Conservation (phyloP, 805 yeast species). For the Candida odintsovae region DNA sequence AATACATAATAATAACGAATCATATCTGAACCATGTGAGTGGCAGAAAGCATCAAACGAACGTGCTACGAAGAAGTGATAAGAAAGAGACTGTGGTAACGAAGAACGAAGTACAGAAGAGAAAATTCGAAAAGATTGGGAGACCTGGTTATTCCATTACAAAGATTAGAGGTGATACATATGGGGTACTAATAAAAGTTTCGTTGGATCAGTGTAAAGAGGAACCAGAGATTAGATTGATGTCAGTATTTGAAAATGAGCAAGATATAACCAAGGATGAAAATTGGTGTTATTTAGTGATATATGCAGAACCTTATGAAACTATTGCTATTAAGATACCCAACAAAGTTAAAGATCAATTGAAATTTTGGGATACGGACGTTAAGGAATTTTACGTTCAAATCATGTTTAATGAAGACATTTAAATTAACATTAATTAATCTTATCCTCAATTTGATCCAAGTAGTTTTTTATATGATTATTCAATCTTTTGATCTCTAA, state of each 20-base stretch:
- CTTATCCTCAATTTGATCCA: background rate
- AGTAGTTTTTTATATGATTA: conserved; percentile 16
- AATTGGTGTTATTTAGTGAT: conserved; percentile 66
- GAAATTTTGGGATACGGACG: conserved; percentile 62
- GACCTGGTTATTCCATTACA: conserved; percentile 63
- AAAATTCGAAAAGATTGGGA: conserved; percentile 43
- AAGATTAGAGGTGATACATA: conserved; percentile 59
- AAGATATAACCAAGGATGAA: conserved; percentile 41
- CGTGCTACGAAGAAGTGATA: conserved; percentile 54
- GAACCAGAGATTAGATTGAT: conserved; percentile 69
- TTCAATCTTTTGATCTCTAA: conserved; percentile 20
- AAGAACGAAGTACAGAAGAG: conserved; percentile 18
- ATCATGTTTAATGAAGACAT: conserved; percentile 36
- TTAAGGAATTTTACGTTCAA: conserved; percentile 65
- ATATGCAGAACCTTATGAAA: conserved; percentile 89
- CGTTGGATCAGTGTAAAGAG: conserved; percentile 42
- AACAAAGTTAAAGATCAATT: conserved; percentile 38
- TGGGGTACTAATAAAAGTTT: conserved; percentile 64
- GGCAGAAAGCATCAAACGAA: conserved; percentile 80
- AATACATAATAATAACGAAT: conserved; percentile 70
- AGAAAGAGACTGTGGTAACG: conserved; percentile 3
- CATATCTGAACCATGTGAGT: conserved; percentile 77
- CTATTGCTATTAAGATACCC: conserved; percentile 71
- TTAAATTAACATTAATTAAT: background rate
- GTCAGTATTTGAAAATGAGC: conserved; percentile 65